Percentiles rank a stretch among this genome's conserved stretches.
Conservation (phyloP, 306 rosid genomes). For the Inga oerstediana region DNA sequence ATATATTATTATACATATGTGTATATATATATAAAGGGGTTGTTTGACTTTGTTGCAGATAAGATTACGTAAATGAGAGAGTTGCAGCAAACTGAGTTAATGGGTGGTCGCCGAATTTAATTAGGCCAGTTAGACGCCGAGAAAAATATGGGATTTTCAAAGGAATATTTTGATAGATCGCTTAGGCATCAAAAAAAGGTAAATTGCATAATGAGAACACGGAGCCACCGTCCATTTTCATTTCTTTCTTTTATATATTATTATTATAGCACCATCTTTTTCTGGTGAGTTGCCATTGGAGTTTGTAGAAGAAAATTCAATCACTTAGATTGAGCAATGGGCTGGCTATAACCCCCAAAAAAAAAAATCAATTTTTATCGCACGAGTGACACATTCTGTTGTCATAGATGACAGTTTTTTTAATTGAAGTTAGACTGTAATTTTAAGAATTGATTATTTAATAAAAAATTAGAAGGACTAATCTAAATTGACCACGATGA, state of each 20-base stretch:
- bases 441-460: too few species aligned
- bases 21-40: constrained; percentile 17
- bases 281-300: constrained; percentile 54
- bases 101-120: constrained; percentile 65
- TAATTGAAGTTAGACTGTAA: too few species aligned
- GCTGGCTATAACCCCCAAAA: not conserved
- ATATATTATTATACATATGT: constrained; percentile 17
- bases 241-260: constrained; percentile 8
- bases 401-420: too few species aligned
- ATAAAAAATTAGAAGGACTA: too few species aligned
- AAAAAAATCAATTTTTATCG: too few species aligned
- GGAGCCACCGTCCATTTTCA: constrained; percentile 29
- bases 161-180: constrained; percentile 31
- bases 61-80: constrained; percentile 55
- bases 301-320: constrained; percentile 10
- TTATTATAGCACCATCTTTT: constrained; percentile 21
- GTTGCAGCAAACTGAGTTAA: constrained; percentile 39
- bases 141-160: constrained; percentile 38
- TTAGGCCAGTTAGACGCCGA: constrained; percentile 50
- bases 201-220: constrained; percentile 22
- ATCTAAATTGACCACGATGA: too few species aligned
- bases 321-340: not conserved
- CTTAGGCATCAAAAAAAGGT: constrained; percentile 35
- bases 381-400: too few species aligned
- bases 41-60: constrained; percentile 49